phyloP scores from a whole-genome alignment of 1,139 yeast species.

The Candida glucosophila region DNA sequence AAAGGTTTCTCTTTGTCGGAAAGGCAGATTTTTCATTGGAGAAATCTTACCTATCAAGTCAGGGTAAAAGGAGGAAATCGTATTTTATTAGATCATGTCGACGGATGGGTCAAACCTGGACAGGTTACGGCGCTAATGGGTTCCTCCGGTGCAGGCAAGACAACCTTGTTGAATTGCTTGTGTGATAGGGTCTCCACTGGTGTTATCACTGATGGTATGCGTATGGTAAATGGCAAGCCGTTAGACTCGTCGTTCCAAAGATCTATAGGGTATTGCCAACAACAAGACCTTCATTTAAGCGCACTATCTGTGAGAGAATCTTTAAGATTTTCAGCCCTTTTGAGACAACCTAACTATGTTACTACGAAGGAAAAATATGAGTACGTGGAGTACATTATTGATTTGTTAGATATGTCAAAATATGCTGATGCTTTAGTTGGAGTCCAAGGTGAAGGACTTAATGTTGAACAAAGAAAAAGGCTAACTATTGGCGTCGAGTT shows the following conservation, averaged over 20 bases:
- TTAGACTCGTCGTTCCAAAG: slow-evolving; percentile 72
- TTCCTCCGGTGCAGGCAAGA: slow-evolving; percentile 84
- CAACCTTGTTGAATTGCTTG: slow-evolving; percentile 63
- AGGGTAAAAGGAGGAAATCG: slow-evolving; percentile 58
- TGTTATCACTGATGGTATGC: slow-evolving; percentile 59
- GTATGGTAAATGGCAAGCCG: slow-evolving; percentile 64
- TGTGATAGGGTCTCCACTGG: slow-evolving; percentile 77
- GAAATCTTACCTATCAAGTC: slow-evolving; percentile 66
- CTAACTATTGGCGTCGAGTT: slow-evolving; percentile 46
- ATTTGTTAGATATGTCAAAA: slow-evolving; percentile 51
- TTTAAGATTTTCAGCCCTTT: slow-evolving; percentile 58
- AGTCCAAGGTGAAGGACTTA: slow-evolving; percentile 68
- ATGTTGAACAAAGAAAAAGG: slow-evolving; percentile 82
- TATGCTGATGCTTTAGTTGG: slow-evolving; percentile 83
- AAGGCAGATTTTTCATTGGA: slow-evolving; percentile 60
- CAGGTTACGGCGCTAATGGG: slow-evolving; percentile 54
- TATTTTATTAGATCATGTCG: slow-evolving; percentile 57
- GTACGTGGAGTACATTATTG: slow-evolving; percentile 59
- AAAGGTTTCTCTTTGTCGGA: slow-evolving; percentile 11
- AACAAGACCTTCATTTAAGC: slow-evolving; percentile 67
- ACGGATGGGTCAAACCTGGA: slow-evolving; percentile 76
- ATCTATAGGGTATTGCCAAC: slow-evolving; percentile 78
- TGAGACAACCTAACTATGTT: slow-evolving; percentile 57
- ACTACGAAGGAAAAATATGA: slow-evolving; percentile 53
- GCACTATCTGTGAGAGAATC: slow-evolving; percentile 82